Percentiles rank a stretch among this genome's conserved stretches.
Evolutionary conservation across 768 basidiomycete genomes (phyloP).

Genomic region (Tylopilus subfusipes): DNA sequence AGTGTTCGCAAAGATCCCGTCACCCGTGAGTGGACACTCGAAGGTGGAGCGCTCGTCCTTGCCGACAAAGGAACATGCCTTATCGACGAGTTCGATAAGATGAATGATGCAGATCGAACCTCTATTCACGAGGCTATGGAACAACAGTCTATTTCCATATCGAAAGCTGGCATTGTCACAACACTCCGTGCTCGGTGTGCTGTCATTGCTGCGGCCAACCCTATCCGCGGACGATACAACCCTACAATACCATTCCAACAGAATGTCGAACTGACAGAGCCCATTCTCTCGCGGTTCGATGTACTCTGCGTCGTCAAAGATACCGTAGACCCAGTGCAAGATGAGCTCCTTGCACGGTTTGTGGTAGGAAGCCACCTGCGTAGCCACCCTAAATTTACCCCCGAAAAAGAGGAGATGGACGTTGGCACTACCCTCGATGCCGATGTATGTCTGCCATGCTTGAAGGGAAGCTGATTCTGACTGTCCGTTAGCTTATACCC

Average conservation of each 20-base stretch:
- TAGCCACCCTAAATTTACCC: constrained; percentile 90
- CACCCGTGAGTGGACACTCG: constrained; percentile 97
- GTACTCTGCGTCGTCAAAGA: constrained; percentile 98
- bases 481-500: constrained; percentile 72
- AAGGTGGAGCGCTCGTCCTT: constrained; percentile 96
- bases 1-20: constrained; percentile 98
- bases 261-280: constrained; percentile 97
- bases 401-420: constrained; percentile 85
- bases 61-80: constrained; percentile 97
- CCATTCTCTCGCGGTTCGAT: constrained; percentile 97
- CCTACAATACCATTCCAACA: constrained; percentile 98
- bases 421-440: constrained; percentile 87
- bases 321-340: constrained; percentile 92
- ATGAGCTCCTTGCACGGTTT: constrained; percentile 93
- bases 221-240: constrained; percentile 95
- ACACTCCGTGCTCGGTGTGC: constrained; percentile 96
- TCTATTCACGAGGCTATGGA: constrained; percentile 99
- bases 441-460: constrained; percentile 59
- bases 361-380: constrained; percentile 97
- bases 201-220: constrained; percentile 97
- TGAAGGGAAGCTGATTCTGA: constrained; percentile 10
- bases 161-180: constrained; percentile 99
- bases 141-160: constrained; percentile 98
- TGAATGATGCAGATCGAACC: constrained; percentile 97
- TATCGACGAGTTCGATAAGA: constrained; percentile 99